These are phyloP conservation scores for Cryphonectria radicalis DNA, from an alignment of 2,329 filamentous ascomycete species.

Conservation along the genomic window DNA sequence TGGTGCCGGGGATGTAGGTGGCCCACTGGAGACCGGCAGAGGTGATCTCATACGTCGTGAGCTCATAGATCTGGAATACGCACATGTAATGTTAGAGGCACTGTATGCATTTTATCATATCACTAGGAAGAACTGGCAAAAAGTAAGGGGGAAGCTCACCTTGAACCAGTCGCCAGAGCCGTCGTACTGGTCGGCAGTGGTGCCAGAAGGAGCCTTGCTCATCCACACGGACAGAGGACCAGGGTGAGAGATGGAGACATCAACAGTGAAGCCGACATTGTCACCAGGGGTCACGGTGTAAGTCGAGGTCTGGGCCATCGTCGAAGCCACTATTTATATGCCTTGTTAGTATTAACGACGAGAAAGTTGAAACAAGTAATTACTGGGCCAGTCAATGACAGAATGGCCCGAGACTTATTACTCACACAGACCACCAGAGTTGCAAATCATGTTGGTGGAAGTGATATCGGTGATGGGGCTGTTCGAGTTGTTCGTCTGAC, in stretches of 20 bases:
- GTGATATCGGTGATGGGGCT: slow-evolving; percentile 45
- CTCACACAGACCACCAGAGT: slow-evolving; percentile 35
- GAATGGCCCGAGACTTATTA: not conserved
- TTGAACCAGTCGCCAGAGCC: slow-evolving; percentile 45
- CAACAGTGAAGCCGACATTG: slow-evolving; percentile 47
- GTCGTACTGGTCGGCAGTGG: slow-evolving; percentile 38
- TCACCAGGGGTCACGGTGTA: slow-evolving; percentile 44
- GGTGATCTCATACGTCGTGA: slow-evolving; percentile 38
- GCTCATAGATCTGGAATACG: slow-evolving; percentile 35
- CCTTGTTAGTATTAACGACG: not conserved
- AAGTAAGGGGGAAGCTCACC: slow-evolving; percentile 7
- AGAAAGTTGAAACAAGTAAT: too few relatives aligned
- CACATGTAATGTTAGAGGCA: not conserved
- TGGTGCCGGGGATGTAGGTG: slow-evolving; percentile 27
- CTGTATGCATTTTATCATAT: too few relatives aligned
- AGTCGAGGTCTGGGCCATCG: slow-evolving; percentile 42
- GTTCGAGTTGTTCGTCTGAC: slow-evolving; percentile 38
- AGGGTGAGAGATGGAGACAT: slow-evolving; percentile 42
- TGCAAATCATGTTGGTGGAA: slow-evolving; percentile 45
- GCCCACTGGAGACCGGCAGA: slow-evolving; percentile 40
- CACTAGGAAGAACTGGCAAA: not conserved
- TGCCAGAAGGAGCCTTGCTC: slow-evolving; percentile 40
- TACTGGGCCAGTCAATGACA: not conserved
- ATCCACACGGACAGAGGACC: slow-evolving; percentile 46
- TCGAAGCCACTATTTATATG: slow-evolving; percentile 35